A percentile compares a stretch with the other conserved stretches of the same genome.
phyloP scores from a whole-genome alignment of 192 early-diverging fungal species.

The Lobulomyces angularis region DNA sequence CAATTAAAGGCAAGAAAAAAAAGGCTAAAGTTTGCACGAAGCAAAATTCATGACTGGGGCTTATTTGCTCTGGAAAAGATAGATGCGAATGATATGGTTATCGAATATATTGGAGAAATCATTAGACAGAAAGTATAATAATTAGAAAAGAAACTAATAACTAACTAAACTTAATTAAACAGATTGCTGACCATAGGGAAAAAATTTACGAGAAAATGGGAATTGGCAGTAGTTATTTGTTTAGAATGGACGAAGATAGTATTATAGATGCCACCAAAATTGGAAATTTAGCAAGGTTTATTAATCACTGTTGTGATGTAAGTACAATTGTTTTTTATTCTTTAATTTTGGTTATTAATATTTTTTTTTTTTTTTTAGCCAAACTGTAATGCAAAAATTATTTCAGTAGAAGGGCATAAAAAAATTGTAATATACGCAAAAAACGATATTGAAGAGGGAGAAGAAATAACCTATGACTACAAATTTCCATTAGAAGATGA shows the following conservation, averaged over 20 bases:
- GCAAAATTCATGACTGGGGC: constrained; percentile 97
- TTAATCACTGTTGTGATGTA: constrained; percentile 96
- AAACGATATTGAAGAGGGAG: constrained; percentile 79
- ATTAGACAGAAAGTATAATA: constrained; percentile 70
- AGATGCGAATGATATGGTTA: constrained; percentile 86
- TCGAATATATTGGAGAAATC: constrained; percentile 96
- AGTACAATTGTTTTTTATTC: constrained; percentile 8
- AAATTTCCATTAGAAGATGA: constrained; percentile 85
- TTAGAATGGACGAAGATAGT: constrained; percentile 86
- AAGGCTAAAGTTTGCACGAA: constrained; percentile 78
- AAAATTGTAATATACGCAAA: constrained; percentile 98
- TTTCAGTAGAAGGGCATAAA: constrained; percentile 81
- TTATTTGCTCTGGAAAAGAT: constrained; percentile 93
- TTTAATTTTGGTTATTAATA: background rate
- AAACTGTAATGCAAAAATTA: constrained; percentile 93
- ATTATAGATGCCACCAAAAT: constrained; percentile 96
- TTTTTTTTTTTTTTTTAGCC: constrained; percentile 47
- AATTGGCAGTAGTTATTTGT: constrained; percentile 87
- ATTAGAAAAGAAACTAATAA: too few relatives aligned
- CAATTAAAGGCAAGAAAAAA: constrained; percentile 87
- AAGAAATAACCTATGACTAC: constrained; percentile 99
- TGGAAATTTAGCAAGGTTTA: constrained; percentile 94
- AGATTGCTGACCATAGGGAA: constrained; percentile 82
- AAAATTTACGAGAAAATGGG: constrained; percentile 85
- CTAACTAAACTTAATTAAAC: too few relatives aligned